These are phyloP conservation scores for Globisporangium okanoganense DNA, from an alignment of 352 stramenopile species.

Conservation along the genomic window DNA sequence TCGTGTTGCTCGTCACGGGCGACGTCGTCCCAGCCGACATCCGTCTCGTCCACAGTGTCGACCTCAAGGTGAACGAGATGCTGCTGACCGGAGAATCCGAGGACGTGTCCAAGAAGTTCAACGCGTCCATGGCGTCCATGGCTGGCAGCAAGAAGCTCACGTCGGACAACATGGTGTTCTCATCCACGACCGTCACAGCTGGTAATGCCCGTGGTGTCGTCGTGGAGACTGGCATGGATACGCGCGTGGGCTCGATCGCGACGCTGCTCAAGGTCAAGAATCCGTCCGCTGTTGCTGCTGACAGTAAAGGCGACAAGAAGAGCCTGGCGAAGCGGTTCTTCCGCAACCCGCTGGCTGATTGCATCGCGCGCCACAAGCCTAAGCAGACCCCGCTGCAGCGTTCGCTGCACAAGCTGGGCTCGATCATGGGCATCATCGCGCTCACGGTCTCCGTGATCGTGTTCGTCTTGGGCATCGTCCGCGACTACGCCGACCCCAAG, in stretches of 20 bases:
- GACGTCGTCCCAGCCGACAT: slow-evolving; percentile 93
- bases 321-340: slow-evolving; percentile 18
- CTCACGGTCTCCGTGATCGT: slow-evolving; percentile 86
- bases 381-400: slow-evolving; percentile 89
- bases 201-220: slow-evolving; percentile 70
- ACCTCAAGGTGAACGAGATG: slow-evolving; percentile 92
- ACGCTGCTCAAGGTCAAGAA: slow-evolving; percentile 48
- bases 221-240: slow-evolving; percentile 74
- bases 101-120: slow-evolving; percentile 72
- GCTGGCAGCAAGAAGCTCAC: slow-evolving; percentile 41
- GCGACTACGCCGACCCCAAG: slow-evolving; percentile 45
- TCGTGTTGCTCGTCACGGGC: slow-evolving; percentile 89
- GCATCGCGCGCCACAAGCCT: slow-evolving; percentile 55
- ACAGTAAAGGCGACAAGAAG: slow-evolving; percentile 14
- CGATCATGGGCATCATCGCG: slow-evolving; percentile 86
- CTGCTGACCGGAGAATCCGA: slow-evolving; percentile 92
- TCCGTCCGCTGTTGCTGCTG: not conserved
- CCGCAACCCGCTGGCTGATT: slow-evolving; percentile 47
- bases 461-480: slow-evolving; percentile 83
- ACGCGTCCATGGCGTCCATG: slow-evolving; percentile 26
- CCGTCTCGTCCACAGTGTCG: slow-evolving; percentile 80
- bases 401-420: slow-evolving; percentile 93
- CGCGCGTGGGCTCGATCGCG: slow-evolving; percentile 66
- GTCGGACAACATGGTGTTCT: slow-evolving; percentile 92
- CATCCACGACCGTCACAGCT: slow-evolving; percentile 79